A percentile compares a stretch with the other conserved stretches of the same genome.
These are phyloP conservation scores for Tolypocladium guangdongense DNA, from an alignment of 2,329 filamentous ascomycete genomes.

Conservation along the genomic window DNA sequence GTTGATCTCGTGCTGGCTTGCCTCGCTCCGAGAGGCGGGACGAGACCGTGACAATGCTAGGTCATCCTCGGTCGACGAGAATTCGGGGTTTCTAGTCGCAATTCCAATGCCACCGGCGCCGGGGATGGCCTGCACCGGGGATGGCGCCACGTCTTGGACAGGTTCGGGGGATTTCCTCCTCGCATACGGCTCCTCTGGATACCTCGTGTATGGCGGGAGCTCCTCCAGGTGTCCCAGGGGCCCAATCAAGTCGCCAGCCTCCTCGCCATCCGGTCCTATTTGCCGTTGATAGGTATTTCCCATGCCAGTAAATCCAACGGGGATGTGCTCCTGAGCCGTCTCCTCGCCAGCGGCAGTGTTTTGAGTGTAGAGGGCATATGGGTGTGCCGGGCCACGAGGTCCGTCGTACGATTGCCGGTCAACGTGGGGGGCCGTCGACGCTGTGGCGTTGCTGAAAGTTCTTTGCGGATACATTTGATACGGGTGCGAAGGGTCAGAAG, in stretches of 20 bases:
- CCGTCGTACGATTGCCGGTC: slow-evolving; percentile 40
- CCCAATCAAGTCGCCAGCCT: slow-evolving; percentile 76
- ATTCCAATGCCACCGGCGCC: slow-evolving; percentile 53
- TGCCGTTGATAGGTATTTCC: slow-evolving; percentile 59
- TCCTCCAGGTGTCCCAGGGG: slow-evolving; percentile 85
- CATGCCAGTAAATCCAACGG: slow-evolving; percentile 64
- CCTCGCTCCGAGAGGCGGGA: slow-evolving; percentile 41
- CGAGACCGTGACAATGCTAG: slow-evolving; percentile 38
- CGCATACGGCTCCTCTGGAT: slow-evolving; percentile 61
- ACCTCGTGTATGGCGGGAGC: slow-evolving; percentile 81
- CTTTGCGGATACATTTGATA: slow-evolving; percentile 78
- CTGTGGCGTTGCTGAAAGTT: slow-evolving; percentile 58
- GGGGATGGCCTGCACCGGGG: slow-evolving; percentile 22
- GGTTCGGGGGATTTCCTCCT: slow-evolving; percentile 26
- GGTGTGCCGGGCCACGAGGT: slow-evolving; percentile 62
- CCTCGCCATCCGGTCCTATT: slow-evolving; percentile 71
- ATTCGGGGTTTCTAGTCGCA: slow-evolving; percentile 51
- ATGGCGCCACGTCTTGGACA: slow-evolving; percentile 8
- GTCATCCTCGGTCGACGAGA: slow-evolving; percentile 45
- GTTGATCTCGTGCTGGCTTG: slow-evolving; percentile 44
- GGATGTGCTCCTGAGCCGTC: slow-evolving; percentile 35
- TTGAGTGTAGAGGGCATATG: slow-evolving; percentile 79
- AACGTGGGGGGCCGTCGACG: slow-evolving; percentile 44
- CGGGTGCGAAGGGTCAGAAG: slow-evolving; percentile 67
- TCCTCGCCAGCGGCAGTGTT: slow-evolving; percentile 52